Evolutionary conservation across 495 filamentous ascomycete genomes (phyloP), one percentile per base, ranked within the genome.

Genomic region (Cryomyces minteri): DNA sequence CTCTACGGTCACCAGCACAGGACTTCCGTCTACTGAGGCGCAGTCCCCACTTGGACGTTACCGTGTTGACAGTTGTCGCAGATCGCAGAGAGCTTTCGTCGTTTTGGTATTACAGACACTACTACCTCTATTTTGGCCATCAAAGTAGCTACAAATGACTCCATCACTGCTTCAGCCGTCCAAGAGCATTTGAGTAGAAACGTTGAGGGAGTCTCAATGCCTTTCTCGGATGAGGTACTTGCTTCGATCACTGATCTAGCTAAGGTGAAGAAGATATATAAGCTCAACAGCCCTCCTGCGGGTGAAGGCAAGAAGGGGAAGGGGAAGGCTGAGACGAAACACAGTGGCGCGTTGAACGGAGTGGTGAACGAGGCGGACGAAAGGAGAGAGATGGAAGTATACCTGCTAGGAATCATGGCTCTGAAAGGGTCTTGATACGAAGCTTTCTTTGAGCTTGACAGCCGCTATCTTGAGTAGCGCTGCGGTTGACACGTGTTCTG

Each of bases 31-130:
- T 47, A 10, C 5, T 25, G 28, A 44, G 25, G 39, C 12, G 25
- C 40, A n/a, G 12, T 40, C 7, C 4, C 28, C 28, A 43, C 43
- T 25, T 25, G 18, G 18, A 25, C 18, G 2, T 25, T 25, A 25
- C 18, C 2, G 18, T 25, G 18, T 25, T 25, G 2, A 25, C 18
- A 25, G 2, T 25, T 25, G 18, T 6, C 18, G 34, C 55, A 94
- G 87, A 95, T 98, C 53, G 72, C 85, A 38, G 85, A 94, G 51
- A 78, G 85, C 5, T 94, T 94, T 63, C 77, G 84, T 29, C 77
- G 78, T 45, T 92, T 90, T 55, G 90, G 90, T 39, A 79, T 95
- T 46, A 58, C 69, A 2, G 72, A 83, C 31, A 65, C 65, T 11
- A 94, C 81, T 5, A 75, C 70, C 31, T 59, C 73, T 50, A 60